A percentile compares a stretch with the other conserved stretches of the same genome.
Conservation (phyloP, 495 filamentous ascomycete species). For the Articulospora tetracladia region DNA sequence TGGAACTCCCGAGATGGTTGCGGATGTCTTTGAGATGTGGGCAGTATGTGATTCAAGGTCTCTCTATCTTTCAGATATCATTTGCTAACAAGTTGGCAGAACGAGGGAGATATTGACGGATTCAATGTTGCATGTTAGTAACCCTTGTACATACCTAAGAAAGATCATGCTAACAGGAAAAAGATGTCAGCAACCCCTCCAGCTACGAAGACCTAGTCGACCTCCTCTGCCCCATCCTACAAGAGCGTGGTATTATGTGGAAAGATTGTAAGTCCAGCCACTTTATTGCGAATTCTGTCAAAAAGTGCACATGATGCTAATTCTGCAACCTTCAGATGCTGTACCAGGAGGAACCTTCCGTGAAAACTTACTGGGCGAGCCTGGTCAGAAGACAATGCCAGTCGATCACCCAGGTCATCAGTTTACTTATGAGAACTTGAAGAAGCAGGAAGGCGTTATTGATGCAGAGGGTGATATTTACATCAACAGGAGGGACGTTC, state of each 20-base stretch:
- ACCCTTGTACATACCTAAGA: neutral
- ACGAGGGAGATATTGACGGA: conserved; percentile 60
- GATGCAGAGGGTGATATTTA: neutral
- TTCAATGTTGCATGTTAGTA: conserved; percentile 40
- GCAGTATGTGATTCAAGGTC: too few species aligned
- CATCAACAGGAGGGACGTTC: neutral
- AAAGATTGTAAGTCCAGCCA: neutral
- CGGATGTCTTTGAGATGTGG: conserved; percentile 58
- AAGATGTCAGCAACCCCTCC: conserved; percentile 2
- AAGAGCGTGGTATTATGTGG: neutral
- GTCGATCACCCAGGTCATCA: neutral
- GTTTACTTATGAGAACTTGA: neutral
- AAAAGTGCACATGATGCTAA: neutral
- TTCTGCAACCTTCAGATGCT: neutral
- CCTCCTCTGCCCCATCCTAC: neutral
- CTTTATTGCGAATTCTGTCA: too few species aligned
- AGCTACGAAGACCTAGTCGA: neutral
- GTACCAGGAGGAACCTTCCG: neutral
- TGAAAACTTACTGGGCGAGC: neutral
- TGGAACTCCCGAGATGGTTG: conserved; percentile 53
- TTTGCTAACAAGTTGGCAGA: too few species aligned
- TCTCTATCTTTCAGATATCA: too few species aligned
- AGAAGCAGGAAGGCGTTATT: neutral
- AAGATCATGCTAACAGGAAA: conserved; percentile 6
- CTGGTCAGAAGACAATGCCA: neutral